phyloP scores from a whole-genome alignment of 192 early-diverging fungal species.

The Umbelopsis ramanniana region DNA sequence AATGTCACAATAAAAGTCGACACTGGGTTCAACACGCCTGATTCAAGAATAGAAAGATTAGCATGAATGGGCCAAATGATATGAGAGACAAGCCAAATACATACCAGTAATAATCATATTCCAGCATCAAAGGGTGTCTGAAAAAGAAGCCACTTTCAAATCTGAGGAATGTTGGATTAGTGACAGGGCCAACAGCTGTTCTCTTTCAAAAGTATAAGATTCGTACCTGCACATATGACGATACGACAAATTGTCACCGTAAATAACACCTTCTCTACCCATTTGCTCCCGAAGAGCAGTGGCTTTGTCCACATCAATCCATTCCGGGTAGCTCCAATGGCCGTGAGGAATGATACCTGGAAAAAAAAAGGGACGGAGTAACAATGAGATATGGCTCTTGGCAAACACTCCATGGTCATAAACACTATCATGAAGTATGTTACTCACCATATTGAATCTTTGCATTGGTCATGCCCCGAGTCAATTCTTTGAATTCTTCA shows the following conservation, averaged over 20 bases:
- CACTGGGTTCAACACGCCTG: conserved; percentile 76
- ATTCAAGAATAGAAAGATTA: background rate
- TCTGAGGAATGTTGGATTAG: conserved; percentile 23
- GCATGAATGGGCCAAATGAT: background rate
- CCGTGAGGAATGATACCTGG: conserved; percentile 61
- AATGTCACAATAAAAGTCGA: conserved; percentile 80
- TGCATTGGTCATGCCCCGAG: conserved; percentile 57
- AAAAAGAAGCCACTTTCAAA: conserved; percentile 80
- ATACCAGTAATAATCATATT: conserved; percentile 81
- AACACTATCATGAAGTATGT: conserved; percentile 1
- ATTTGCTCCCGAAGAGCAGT: conserved; percentile 54
- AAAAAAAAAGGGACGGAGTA: too few species aligned
- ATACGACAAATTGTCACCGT: conserved; percentile 64
- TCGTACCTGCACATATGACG: conserved; percentile 70
- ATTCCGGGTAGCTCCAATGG: conserved; percentile 69
- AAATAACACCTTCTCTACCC: conserved; percentile 59
- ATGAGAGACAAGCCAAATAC: background rate
- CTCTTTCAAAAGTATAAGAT: too few species aligned
- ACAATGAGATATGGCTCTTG: background rate
- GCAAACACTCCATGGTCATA: background rate
- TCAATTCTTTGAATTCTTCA: conserved; percentile 65
- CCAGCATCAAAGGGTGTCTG: conserved; percentile 66
- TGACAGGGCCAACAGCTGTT: conserved; percentile 2
- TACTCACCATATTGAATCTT: conserved; percentile 61
- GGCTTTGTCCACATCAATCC: conserved; percentile 63